Evolutionary conservation across 305 asterid genomes (phyloP).

Genomic region (Solanum hybrid): DNA sequence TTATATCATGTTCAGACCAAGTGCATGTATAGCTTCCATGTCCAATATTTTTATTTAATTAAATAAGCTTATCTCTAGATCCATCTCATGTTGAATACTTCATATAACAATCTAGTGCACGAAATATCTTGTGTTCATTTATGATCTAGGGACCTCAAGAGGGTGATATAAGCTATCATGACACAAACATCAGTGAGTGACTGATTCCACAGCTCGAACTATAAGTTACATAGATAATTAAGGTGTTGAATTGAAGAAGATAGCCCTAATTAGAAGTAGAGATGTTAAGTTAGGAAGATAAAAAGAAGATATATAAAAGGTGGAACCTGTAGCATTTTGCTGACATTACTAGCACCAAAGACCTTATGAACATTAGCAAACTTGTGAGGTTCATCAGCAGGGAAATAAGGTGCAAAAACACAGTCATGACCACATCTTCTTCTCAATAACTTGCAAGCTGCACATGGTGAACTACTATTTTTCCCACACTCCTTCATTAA

Average conservation of each 20-base stretch:
- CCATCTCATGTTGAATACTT: neutral
- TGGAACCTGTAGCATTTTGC: slow-evolving; percentile 9
- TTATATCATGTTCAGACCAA: neutral
- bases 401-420: slow-evolving; percentile 6
- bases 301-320: neutral
- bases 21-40: neutral
- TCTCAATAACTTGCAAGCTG: slow-evolving; percentile 11
- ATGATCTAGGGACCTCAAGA: neutral
- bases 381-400: slow-evolving; percentile 9
- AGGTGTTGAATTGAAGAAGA: neutral
- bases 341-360: slow-evolving; percentile 12
- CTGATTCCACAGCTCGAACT: neutral
- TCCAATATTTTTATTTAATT: neutral
- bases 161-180: neutral
- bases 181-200: neutral
- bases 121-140: neutral
- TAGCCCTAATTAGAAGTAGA: neutral
- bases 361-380: slow-evolving; percentile 14
- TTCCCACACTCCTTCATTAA: slow-evolving; percentile 2
- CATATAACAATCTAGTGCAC: neutral
- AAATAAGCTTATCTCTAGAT: neutral
- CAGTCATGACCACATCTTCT: slow-evolving; percentile 10
- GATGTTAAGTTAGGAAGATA: neutral
- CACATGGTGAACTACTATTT: slow-evolving; percentile 11
- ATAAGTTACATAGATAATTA: neutral